phyloP scores from a whole-genome alignment of 768 basidiomycete species.

The Rhodosporidiobolus odoratus region DNA sequence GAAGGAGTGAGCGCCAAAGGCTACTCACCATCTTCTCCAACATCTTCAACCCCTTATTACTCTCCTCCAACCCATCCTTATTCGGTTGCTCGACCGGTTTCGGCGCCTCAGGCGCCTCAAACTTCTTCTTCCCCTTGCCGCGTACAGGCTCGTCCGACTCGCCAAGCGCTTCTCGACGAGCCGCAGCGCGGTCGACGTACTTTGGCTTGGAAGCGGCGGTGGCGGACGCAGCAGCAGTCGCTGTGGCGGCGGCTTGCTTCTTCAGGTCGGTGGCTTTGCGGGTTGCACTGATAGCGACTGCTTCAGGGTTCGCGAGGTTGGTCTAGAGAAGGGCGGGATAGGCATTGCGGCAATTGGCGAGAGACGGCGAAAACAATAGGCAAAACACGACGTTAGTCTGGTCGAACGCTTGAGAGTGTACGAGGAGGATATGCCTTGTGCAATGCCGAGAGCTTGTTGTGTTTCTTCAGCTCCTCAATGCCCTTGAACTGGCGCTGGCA shows the following conservation, averaged over 20 bases:
- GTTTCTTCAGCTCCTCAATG: constrained; percentile 74
- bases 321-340: constrained; percentile 65
- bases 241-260: constrained; percentile 48
- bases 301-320: constrained; percentile 61
- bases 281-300: constrained; percentile 53
- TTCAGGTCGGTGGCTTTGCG: constrained; percentile 61
- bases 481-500: constrained; percentile 91
- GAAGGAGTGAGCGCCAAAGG: too few relatives aligned
- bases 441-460: constrained; percentile 87
- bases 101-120: constrained; percentile 56
- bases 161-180: constrained; percentile 81
- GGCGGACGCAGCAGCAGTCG: constrained; percentile 46
- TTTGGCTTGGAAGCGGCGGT: constrained; percentile 55
- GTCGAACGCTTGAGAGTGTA: neutral
- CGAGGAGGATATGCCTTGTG: constrained; percentile 67
- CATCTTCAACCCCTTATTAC: constrained; percentile 84
- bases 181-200: constrained; percentile 91
- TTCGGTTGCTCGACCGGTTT: constrained; percentile 59
- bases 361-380: constrained; percentile 37
- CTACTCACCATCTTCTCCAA: constrained; percentile 81
- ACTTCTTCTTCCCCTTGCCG: constrained; percentile 51
- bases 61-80: constrained; percentile 72
- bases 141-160: constrained; percentile 74
- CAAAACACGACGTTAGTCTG: constrained; percentile 37
- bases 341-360: constrained; percentile 2